phyloP scores from a whole-genome alignment of 495 filamentous ascomycete genomes.

The Neurospora sp. region DNA sequence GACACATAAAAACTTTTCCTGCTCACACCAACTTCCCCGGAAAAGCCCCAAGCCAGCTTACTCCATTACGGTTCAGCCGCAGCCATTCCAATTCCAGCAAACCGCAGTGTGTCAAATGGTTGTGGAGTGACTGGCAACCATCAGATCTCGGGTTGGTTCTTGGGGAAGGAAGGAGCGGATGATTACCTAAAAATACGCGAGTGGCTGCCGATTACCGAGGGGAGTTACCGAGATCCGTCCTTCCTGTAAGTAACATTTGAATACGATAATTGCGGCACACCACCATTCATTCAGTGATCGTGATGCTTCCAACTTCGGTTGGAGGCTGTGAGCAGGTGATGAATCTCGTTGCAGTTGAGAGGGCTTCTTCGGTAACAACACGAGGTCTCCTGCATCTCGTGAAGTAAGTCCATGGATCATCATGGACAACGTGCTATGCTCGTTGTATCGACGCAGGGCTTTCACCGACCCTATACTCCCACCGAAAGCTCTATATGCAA shows the following conservation, averaged over 20 bases:
- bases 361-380: background rate
- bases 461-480: too few relatives aligned
- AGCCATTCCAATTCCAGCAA: background rate
- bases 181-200: background rate
- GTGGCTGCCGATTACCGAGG: background rate
- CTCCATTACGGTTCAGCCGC: background rate
- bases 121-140: background rate
- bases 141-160: background rate
- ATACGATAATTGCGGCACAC: background rate
- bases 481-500: background rate
- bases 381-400: background rate
- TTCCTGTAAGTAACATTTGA: background rate
- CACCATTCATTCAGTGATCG: background rate
- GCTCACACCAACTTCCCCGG: background rate
- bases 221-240: background rate
- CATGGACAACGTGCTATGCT: background rate
- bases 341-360: background rate
- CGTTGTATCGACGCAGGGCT: background rate
- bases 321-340: background rate
- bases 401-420: background rate
- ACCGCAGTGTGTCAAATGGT: background rate
- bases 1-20: too few relatives aligned
- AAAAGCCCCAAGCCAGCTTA: background rate
- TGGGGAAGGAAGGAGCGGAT: background rate
- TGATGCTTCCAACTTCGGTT: background rate